Evolutionary conservation across 2,329 filamentous ascomycete species (phyloP), one percentile per base, ranked within the genome.

Genomic region (Colletotrichum phormii): DNA sequence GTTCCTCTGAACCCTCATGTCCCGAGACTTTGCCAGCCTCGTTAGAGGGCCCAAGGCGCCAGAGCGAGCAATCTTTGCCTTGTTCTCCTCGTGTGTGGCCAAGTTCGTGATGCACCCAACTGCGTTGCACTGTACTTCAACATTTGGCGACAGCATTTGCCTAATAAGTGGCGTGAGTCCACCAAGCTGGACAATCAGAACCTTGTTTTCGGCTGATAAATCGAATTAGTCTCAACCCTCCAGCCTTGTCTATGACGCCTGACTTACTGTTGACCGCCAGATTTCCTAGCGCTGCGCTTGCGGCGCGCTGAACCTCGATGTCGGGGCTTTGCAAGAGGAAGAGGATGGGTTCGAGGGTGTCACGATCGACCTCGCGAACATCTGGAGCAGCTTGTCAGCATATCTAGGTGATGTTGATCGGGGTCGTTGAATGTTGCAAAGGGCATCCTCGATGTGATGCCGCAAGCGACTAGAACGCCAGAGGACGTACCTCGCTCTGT

Each of bases 91-190:
- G 80, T 99, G 97, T 3, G 97, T 99, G 67, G 97, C 97, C 69
- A 99, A 86, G 81, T 99, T 99, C 58, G 97, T 99, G 82, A 99
- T 99, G 86, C 97, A 99, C 64, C 97, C 97, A 74, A 99, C 97
- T 55, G 97, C 97, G 83, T 99, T 99, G 87, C 97, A 99, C 84
- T 99, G 97, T 31, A 99, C 97, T 82, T 99, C 97, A 77, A 99
- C 97, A 79, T 99, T 99, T 59, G 93, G 90, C 69, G 96, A 98
- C 85, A 97, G 95, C 97, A 99, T 99, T 84, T 99, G 97, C 76
- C 94, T 93, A 84, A 98, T 99, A 73, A 99, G 89, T 65, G 97
- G 96, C 65, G 92, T 92, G 73, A 99, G 89, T 31, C 97, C 97
- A 71, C 95, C 95, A 18, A 99, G 91, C 76, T 95, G 91, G 74